Evolutionary conservation across 352 stramenopile genomes (phyloP).

Genomic region (Pythium sp.): DNA sequence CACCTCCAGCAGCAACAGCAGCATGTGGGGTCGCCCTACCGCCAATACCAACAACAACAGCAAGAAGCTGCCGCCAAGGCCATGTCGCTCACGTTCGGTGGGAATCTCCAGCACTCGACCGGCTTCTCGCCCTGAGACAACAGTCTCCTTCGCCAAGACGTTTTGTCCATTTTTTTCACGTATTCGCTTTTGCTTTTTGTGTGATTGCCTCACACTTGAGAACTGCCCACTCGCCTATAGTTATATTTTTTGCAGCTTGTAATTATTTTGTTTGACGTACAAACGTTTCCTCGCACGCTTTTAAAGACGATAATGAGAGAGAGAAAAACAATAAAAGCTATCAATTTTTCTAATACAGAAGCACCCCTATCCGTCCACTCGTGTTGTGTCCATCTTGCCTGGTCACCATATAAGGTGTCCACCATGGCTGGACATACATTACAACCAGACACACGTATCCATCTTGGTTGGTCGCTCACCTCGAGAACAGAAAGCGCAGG

Average conservation of each 20-base stretch:
- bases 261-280: not conserved
- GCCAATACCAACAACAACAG: slow-evolving; percentile 23
- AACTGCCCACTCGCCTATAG: not conserved
- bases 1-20: slow-evolving; percentile 11
- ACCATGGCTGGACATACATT: not conserved
- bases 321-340: not conserved
- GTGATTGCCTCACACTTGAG: not conserved
- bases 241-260: slow-evolving; percentile 1
- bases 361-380: not conserved
- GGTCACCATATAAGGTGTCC: not conserved
- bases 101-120: not conserved
- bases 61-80: slow-evolving; percentile 8
- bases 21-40: slow-evolving; percentile 15
- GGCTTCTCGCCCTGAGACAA: slow-evolving; percentile 2
- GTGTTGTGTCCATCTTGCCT: not conserved
- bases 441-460: not conserved
- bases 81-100: not conserved
- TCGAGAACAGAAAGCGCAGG: slow-evolving; percentile 90
- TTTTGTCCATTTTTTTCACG: not conserved
- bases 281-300: not conserved
- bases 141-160: not conserved
- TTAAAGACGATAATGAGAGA: not conserved
- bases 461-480: slow-evolving; percentile 17
- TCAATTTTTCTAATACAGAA: not conserved
- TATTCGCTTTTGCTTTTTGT: not conserved